phyloP scores from a whole-genome alignment of 1,139 yeast genomes.

The Chernovozyma aurita region DNA sequence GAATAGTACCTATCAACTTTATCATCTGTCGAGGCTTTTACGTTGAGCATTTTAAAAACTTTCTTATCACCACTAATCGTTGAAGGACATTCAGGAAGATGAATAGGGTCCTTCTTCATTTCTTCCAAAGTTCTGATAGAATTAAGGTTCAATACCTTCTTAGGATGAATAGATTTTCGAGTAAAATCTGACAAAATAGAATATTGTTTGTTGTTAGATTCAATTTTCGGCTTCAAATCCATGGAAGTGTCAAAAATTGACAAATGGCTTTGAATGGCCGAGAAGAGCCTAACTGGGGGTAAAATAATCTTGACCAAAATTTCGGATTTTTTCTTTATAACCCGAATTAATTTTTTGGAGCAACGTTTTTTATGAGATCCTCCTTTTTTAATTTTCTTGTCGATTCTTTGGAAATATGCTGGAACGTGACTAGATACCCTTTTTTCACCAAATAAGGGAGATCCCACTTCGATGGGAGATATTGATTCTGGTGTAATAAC shows the following conservation, averaged over 20 bases:
- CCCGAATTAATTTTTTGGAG: background rate
- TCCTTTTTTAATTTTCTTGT: background rate
- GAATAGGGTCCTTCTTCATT: background rate
- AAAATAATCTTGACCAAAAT: background rate
- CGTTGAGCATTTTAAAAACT: background rate
- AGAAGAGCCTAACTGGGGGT: background rate
- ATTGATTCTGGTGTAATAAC: background rate
- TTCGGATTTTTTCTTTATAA: background rate
- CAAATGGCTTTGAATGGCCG: background rate
- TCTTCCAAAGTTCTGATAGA: background rate
- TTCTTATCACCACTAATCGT: background rate
- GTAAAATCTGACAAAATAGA: too few relatives aligned
- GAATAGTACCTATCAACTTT: constrained; percentile 21
- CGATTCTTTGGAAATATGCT: background rate
- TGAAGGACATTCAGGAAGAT: background rate
- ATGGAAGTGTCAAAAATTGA: background rate
- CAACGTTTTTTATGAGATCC: background rate
- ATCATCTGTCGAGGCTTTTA: background rate
- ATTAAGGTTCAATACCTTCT: background rate
- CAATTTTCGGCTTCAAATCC: background rate
- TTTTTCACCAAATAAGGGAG: too few relatives aligned
- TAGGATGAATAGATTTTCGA: background rate
- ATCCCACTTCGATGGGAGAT: too few relatives aligned
- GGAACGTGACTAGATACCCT: too few relatives aligned
- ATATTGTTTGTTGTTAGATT: too few relatives aligned